Conservation (phyloP, 306 rosid genomes). For the Elaeagnus macrophylla region DNA sequence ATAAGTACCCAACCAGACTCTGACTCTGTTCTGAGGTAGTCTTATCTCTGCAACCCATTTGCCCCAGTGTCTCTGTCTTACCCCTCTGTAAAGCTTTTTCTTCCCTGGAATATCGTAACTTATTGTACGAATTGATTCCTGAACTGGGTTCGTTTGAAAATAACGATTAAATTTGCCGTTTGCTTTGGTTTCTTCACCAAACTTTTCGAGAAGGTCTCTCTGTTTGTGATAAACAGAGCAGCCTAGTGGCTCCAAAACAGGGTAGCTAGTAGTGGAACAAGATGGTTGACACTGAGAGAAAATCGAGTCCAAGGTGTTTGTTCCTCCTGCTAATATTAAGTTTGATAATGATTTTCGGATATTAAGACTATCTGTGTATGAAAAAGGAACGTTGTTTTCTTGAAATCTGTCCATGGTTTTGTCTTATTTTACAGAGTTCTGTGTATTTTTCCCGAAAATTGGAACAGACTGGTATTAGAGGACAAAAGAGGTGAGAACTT, state of each 20-base stretch:
- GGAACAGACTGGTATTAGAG: not conserved
- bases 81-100: slow-evolving; percentile 91
- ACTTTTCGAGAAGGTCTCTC: slow-evolving; percentile 60
- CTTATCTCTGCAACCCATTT: slow-evolving; percentile 98
- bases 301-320: slow-evolving; percentile 80
- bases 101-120: slow-evolving; percentile 24
- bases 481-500: not conserved
- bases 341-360: slow-evolving; percentile 52
- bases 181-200: slow-evolving; percentile 38
- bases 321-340: slow-evolving; percentile 48
- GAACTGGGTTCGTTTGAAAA: slow-evolving; percentile 10
- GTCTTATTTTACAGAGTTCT: not conserved
- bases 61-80: slow-evolving; percentile 99
- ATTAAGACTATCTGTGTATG: slow-evolving; percentile 20
- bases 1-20: slow-evolving; percentile 93
- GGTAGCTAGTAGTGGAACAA: not conserved
- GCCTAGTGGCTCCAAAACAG: slow-evolving; percentile 36
- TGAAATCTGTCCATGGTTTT: slow-evolving; percentile 32
- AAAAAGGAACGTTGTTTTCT: slow-evolving; percentile 17
- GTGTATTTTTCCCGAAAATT: not conserved
- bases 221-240: slow-evolving; percentile 76
- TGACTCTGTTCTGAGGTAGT: slow-evolving; percentile 92
- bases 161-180: slow-evolving; percentile 11
- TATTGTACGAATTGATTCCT: slow-evolving; percentile 7
- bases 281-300: slow-evolving; percentile 43